Conservation (phyloP, 805 yeast genomes). For the Candida berthetii region DNA sequence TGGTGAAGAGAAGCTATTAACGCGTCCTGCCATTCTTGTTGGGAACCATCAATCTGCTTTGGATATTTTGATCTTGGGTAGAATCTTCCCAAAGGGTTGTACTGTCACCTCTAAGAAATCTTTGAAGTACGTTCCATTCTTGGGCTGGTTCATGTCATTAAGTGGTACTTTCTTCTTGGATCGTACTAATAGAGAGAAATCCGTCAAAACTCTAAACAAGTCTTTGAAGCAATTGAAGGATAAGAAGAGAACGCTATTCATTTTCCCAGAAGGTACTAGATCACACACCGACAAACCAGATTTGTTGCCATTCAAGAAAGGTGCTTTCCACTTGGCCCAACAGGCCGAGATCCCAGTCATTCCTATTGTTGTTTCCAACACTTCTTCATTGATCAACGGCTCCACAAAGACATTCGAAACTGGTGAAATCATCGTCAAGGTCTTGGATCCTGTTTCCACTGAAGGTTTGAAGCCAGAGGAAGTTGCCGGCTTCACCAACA, state of each 20-base stretch:
- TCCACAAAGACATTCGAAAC: constrained; percentile 57
- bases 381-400: constrained; percentile 64
- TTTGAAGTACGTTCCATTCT: constrained; percentile 75
- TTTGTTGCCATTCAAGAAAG: constrained; percentile 88
- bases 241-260: constrained; percentile 69
- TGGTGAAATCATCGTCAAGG: constrained; percentile 75
- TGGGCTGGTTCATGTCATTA: constrained; percentile 95
- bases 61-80: constrained; percentile 79
- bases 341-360: constrained; percentile 87
- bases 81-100: constrained; percentile 80
- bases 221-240: constrained; percentile 61
- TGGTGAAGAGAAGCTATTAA: constrained; percentile 52
- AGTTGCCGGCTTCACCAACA: constrained; percentile 51
- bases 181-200: constrained; percentile 68
- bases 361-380: constrained; percentile 85
- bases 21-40: constrained; percentile 70
- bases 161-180: constrained; percentile 91
- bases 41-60: constrained; percentile 90
- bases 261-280: constrained; percentile 98
- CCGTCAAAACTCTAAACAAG: constrained; percentile 63
- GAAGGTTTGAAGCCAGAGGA: constrained; percentile 65
- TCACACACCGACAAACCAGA: constrained; percentile 65
- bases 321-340: constrained; percentile 96
- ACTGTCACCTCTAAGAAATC: constrained; percentile 90
- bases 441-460: constrained; percentile 77